phyloP scores from a whole-genome alignment of 371 early-diverging fungal species.

The Coelomomyces lativittatus region DNA sequence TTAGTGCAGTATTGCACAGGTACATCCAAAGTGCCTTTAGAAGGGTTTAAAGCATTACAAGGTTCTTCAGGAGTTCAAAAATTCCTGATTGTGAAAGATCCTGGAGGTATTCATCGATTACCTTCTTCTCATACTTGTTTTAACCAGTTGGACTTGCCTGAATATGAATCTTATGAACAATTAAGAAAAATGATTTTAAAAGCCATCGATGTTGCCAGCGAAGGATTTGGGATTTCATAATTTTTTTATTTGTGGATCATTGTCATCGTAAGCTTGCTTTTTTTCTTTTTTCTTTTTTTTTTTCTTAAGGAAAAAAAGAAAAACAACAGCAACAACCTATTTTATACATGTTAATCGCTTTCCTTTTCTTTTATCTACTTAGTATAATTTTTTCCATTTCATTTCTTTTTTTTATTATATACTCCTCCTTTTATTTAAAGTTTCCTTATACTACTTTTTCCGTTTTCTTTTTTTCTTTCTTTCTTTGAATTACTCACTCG shows the following conservation, averaged over 20 bases:
- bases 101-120: conserved; percentile 61
- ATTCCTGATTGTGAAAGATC: conserved; percentile 97
- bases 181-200: conserved; percentile 65
- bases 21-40: conserved; percentile 91
- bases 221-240: conserved; percentile 83
- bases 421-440: too few species aligned
- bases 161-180: conserved; percentile 81
- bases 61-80: conserved; percentile 86
- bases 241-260: neutral
- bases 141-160: conserved; percentile 94
- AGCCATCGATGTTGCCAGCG: conserved; percentile 85
- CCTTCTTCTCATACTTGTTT: conserved; percentile 98
- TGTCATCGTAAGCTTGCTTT: too few species aligned
- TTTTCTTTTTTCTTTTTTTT: too few species aligned
- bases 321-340: too few species aligned
- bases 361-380: too few species aligned
- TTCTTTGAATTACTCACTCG: too few species aligned
- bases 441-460: too few species aligned
- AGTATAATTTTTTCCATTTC: too few species aligned
- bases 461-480: too few species aligned
- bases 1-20: conserved; percentile 96
- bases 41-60: conserved; percentile 85
- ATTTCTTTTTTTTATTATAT: too few species aligned
- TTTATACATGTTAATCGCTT: too few species aligned
- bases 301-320: too few species aligned